These are phyloP conservation scores for Acacia melanoxylon DNA, from an alignment of 306 rosid genomes.

Conservation along the genomic window DNA sequence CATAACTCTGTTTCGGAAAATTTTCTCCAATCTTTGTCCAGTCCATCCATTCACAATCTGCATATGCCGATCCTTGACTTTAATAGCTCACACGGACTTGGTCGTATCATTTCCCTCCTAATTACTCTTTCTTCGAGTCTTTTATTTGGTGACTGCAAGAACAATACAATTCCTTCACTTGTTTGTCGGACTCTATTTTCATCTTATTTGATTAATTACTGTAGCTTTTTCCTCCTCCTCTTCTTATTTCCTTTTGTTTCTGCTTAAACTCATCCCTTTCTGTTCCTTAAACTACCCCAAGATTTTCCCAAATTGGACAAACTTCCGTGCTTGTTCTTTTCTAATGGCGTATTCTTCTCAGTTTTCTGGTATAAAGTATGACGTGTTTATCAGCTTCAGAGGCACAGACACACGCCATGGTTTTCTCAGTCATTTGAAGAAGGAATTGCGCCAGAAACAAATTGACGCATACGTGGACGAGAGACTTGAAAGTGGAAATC, in stretches of 20 bases:
- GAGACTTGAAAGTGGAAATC: neutral
- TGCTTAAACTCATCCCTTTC: neutral
- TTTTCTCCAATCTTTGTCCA: too few species aligned
- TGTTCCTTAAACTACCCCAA: neutral
- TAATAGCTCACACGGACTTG: neutral
- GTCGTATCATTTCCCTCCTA: neutral
- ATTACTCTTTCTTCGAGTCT: neutral
- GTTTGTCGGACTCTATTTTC: neutral
- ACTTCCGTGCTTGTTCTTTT: neutral
- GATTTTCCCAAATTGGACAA: neutral
- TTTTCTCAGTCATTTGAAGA: neutral
- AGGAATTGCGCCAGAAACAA: neutral
- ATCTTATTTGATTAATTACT: neutral
- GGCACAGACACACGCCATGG: neutral
- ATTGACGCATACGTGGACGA: conserved; percentile 1
- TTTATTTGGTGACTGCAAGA: neutral
- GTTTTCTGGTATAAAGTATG: neutral
- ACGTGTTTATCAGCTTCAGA: conserved; percentile 9
- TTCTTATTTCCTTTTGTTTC: too few species aligned
- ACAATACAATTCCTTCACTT: neutral
- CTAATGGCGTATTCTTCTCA: neutral
- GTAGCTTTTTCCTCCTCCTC: neutral
- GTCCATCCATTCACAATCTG: too few species aligned
- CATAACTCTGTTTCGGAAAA: too few species aligned
- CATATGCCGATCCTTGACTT: neutral